Conservation (phyloP, 441 rosid genomes). For the Manihot esculenta region DNA sequence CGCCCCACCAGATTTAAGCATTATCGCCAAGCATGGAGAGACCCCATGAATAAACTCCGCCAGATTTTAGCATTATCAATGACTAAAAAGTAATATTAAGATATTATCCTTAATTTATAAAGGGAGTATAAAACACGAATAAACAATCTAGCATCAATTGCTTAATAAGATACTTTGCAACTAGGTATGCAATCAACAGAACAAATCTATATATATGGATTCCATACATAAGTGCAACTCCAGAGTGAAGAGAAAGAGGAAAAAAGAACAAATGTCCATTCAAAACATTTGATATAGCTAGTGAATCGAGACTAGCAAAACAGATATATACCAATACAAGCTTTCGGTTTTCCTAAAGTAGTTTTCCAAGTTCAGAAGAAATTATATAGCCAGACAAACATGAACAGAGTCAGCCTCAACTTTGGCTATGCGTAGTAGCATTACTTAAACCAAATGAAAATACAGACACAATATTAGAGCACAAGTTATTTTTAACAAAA, state of each 20-base stretch:
- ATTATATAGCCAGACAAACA: not conserved
- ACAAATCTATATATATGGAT: not conserved
- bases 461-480: too few species aligned
- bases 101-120: slow-evolving; percentile 10
- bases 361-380: not conserved
- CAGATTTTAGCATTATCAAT: too few species aligned
- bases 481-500: too few species aligned
- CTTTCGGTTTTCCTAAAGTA: not conserved
- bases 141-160: slow-evolving; percentile 10
- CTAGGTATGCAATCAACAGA: not conserved
- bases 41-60: too few species aligned
- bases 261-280: too few species aligned
- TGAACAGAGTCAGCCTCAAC: not conserved
- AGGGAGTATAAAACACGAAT: slow-evolving; percentile 3
- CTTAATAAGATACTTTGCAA: not conserved
- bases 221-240: slow-evolving; percentile 1
- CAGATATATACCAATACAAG: too few species aligned
- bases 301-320: not conserved
- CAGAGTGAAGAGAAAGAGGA: too few species aligned
- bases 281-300: not conserved
- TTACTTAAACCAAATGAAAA: not conserved
- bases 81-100: slow-evolving; percentile 1
- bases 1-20: too few species aligned
- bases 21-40: too few species aligned
- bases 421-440: not conserved